Percentiles rank a stretch among this genome's conserved stretches.
Conservation (phyloP, 176 grass and related monocot species). For the Guadua angustifolia region DNA sequence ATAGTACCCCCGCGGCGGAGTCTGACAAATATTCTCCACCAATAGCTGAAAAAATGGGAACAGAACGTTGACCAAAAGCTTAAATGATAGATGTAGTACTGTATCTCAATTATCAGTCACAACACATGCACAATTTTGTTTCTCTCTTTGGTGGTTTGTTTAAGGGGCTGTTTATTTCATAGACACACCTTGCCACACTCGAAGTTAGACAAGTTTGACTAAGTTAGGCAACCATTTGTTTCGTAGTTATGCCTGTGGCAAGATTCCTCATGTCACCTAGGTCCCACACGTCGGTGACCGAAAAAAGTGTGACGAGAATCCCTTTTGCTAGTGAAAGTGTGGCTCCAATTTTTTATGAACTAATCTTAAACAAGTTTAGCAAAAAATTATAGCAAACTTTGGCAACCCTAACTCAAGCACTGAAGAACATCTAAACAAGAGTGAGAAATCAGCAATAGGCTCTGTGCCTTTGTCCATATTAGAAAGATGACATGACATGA, state of each 20-base stretch:
- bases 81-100: background rate
- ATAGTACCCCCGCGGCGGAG: conserved; percentile 54
- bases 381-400: no score
- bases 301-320: no score
- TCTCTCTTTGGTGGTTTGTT: background rate
- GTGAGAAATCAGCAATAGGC: background rate
- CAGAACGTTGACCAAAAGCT: background rate
- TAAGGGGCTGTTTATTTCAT: no score
- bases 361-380: no score
- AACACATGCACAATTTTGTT: background rate
- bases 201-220: no score
- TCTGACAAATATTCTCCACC: conserved; percentile 68
- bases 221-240: no score
- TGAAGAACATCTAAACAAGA: background rate
- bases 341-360: no score
- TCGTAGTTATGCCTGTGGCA: no score
- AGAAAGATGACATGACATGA: background rate
- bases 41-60: conserved; percentile 57
- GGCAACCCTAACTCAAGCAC: background rate
- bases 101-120: background rate
- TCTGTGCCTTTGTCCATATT: background rate
- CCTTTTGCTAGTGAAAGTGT: no score
- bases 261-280: no score
- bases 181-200: no score
- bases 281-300: no score